Percentiles rank a stretch among this genome's conserved stretches.
Conservation (phyloP, 2,329 filamentous ascomycete species). For the Pezicula rhizophila region DNA sequence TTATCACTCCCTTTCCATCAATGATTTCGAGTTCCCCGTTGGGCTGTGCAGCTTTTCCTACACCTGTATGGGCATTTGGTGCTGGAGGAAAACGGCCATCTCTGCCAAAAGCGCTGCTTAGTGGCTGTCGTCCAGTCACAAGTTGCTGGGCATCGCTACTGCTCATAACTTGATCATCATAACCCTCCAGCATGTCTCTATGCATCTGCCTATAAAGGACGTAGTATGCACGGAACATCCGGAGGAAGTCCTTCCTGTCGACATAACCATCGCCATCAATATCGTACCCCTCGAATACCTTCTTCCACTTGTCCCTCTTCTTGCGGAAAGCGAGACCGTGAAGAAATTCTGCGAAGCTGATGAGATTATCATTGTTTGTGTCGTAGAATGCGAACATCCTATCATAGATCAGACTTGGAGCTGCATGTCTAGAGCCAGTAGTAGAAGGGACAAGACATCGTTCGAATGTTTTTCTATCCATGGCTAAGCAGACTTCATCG, state of each 20-base stretch:
- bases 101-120: slow-evolving; percentile 69
- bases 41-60: slow-evolving; percentile 59
- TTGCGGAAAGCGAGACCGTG: slow-evolving; percentile 69
- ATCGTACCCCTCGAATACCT: slow-evolving; percentile 86
- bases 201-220: slow-evolving; percentile 86
- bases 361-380: slow-evolving; percentile 78
- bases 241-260: slow-evolving; percentile 77
- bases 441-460: slow-evolving; percentile 76
- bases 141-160: slow-evolving; percentile 72
- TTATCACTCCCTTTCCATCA: slow-evolving; percentile 54
- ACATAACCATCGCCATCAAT: slow-evolving; percentile 84
- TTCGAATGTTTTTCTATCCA: slow-evolving; percentile 90
- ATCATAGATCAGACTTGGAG: slow-evolving; percentile 88
- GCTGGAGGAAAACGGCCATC: slow-evolving; percentile 62
- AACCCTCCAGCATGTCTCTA: slow-evolving; percentile 70
- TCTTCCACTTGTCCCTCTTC: slow-evolving; percentile 61
- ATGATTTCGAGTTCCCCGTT: slow-evolving; percentile 61
- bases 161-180: slow-evolving; percentile 72
- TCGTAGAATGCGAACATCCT: slow-evolving; percentile 97
- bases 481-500: slow-evolving; percentile 69
- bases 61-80: slow-evolving; percentile 49
- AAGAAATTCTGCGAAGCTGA: slow-evolving; percentile 89
- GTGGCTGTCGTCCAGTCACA: slow-evolving; percentile 66
- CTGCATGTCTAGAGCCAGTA: slow-evolving; percentile 67
- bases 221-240: slow-evolving; percentile 90